Conservation (phyloP, 2,329 filamentous ascomycete genomes). For the Fusarium xylarioides region DNA sequence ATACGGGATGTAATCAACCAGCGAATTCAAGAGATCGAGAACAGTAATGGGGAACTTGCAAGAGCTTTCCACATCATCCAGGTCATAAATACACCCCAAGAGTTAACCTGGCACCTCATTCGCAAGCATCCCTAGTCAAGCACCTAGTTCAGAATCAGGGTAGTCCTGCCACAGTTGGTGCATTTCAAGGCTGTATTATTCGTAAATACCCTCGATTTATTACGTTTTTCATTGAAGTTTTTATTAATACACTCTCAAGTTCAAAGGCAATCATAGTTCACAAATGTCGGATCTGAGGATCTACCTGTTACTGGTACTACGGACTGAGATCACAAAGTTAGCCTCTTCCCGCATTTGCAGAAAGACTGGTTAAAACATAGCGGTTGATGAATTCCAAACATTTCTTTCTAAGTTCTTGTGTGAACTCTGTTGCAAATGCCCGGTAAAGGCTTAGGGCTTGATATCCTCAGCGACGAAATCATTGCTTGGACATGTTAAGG, state of each 20-base stretch:
- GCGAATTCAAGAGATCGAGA: background rate
- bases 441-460: background rate
- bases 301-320: background rate
- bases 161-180: background rate
- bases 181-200: background rate
- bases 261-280: background rate
- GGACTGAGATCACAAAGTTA: background rate
- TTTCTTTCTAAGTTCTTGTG: background rate
- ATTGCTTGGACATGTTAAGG: background rate
- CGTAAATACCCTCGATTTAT: background rate
- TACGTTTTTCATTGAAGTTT: too few relatives aligned
- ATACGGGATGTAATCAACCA: slow-evolving; percentile 1
- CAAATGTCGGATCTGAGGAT: background rate
- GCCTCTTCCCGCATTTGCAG: background rate
- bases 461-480: background rate
- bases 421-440: background rate
- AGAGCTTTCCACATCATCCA: background rate
- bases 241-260: background rate
- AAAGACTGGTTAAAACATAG: background rate
- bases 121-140: background rate
- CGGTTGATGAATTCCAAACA: background rate
- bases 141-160: background rate
- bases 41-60: background rate
- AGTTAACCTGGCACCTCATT: slow-evolving; percentile 1
- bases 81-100: background rate